These are phyloP conservation scores for Vitis rupestris DNA, from an alignment of 164 flowering plant genomes.

Conservation along the genomic window DNA sequence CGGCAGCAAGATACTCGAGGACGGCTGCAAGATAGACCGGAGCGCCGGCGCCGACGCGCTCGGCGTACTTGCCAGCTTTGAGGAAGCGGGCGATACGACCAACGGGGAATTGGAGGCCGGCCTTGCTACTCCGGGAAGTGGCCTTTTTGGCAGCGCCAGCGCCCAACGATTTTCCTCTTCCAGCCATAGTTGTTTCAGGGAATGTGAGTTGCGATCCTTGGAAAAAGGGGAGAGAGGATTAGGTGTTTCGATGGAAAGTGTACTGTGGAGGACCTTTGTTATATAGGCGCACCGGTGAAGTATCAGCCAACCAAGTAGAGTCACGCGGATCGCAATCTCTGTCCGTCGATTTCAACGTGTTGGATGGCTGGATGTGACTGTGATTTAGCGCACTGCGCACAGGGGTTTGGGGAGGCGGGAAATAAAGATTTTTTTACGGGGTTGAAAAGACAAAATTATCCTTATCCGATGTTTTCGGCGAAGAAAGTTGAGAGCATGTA, in stretches of 20 bases:
- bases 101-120: conserved; percentile 51
- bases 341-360: conserved; percentile 1
- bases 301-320: conserved; percentile 13
- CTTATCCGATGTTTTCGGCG: too few species aligned
- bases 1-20: conserved; percentile 42
- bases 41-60: conserved; percentile 51
- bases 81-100: conserved; percentile 49
- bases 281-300: conserved; percentile 1
- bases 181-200: conserved; percentile 14
- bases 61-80: conserved; percentile 48
- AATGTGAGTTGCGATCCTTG: too few species aligned
- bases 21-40: conserved; percentile 49
- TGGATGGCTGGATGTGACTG: conserved; percentile 5
- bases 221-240: too few species aligned
- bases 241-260: too few species aligned
- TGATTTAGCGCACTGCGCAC: background rate
- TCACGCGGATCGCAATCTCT: conserved; percentile 19
- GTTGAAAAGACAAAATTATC: too few species aligned
- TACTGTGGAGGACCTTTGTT: background rate
- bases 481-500: too few species aligned
- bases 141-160: conserved; percentile 34
- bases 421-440: background rate
- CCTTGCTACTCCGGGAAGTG: conserved; percentile 43
- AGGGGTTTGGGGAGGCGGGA: background rate
- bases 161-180: conserved; percentile 25